Evolutionary conservation across 129 eudicot genomes (phyloP).

Genomic region (Sambucus nigra): DNA sequence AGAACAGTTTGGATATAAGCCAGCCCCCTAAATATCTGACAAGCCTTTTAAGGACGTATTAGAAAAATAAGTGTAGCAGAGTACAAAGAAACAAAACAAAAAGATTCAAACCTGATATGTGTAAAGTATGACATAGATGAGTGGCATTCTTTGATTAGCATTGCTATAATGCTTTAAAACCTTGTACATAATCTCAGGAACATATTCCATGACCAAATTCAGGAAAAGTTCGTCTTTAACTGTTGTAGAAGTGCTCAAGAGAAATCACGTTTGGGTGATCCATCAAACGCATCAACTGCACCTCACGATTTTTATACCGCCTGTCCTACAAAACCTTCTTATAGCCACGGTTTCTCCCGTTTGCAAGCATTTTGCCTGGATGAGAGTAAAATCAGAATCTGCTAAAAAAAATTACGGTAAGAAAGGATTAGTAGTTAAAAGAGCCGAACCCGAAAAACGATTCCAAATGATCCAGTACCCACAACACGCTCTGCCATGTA

Average conservation of each 20-base stretch:
- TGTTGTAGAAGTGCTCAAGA: background rate
- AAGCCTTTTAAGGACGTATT: background rate
- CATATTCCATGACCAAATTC: slow-evolving; percentile 1
- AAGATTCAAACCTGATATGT: background rate
- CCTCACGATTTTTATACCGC: background rate
- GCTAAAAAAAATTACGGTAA: too few species aligned
- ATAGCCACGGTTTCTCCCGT: too few species aligned
- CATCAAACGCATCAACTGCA: background rate
- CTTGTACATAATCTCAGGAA: background rate
- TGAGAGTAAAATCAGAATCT: background rate
- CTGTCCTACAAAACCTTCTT: background rate
- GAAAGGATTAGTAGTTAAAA: too few species aligned
- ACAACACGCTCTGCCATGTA: too few species aligned
- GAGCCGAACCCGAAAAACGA: background rate
- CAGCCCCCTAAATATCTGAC: slow-evolving; percentile 1
- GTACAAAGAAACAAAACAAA: too few species aligned
- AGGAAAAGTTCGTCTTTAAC: background rate
- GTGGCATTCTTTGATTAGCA: background rate
- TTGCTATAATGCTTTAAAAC: slow-evolving; percentile 3
- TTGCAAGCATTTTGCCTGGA: background rate
- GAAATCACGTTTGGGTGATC: background rate
- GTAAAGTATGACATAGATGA: background rate
- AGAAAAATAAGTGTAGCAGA: too few species aligned
- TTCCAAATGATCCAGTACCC: slow-evolving; percentile 4
- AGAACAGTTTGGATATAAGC: slow-evolving; percentile 2